Conservation (phyloP, 345 rosid species). For the Punica granatum region DNA sequence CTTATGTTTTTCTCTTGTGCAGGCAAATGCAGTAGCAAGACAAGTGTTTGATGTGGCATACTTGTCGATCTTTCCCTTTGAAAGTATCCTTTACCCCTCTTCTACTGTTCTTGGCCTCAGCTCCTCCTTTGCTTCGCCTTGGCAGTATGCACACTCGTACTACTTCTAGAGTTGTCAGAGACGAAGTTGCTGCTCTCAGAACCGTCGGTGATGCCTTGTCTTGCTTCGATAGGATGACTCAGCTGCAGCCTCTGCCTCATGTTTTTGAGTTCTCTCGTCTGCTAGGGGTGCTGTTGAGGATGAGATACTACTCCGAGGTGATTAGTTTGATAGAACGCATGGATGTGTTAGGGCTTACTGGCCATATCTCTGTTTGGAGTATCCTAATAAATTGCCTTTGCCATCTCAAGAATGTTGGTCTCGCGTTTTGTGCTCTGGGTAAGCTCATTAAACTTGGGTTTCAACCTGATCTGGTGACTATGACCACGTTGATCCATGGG, state of each 20-base stretch:
- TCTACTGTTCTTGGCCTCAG: not conserved
- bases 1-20: too few relatives aligned
- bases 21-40: too few relatives aligned
- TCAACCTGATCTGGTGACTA: not conserved
- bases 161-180: not conserved
- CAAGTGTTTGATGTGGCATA: too few relatives aligned
- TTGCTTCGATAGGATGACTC: constrained; percentile 12
- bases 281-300: not conserved
- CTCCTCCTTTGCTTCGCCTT: not conserved
- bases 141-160: not conserved
- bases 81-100: not conserved
- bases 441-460: constrained; percentile 10
- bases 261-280: constrained; percentile 6
- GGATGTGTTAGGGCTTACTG: not conserved
- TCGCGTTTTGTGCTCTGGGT: constrained; percentile 3
- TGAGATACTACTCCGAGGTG: constrained; percentile 8
- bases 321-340: constrained; percentile 4
- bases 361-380: constrained; percentile 2
- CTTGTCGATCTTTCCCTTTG: not conserved
- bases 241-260: constrained; percentile 9
- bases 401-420: constrained; percentile 1
- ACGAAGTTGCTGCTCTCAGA: not conserved
- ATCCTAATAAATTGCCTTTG: constrained; percentile 11
- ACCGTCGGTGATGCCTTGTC: not conserved
- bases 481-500: constrained; percentile 3